Conservation (phyloP, 805 yeast genomes). For the Priceomyces carsonii region DNA sequence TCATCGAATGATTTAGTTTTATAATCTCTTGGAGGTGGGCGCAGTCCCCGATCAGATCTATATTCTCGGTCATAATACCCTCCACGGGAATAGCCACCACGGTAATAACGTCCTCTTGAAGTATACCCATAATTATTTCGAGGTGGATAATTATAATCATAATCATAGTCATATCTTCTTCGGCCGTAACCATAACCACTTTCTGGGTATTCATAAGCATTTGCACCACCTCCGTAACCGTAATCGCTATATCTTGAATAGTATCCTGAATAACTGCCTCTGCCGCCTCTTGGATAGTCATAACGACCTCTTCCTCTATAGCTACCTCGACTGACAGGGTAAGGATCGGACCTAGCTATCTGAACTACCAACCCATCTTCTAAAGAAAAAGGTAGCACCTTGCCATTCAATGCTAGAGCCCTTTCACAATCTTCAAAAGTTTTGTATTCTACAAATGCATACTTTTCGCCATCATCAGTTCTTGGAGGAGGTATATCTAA, state of each 20-base stretch:
- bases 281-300: constrained; percentile 20
- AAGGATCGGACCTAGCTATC: constrained; percentile 58
- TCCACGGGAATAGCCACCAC: constrained; percentile 15
- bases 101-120: constrained; percentile 7
- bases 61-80: constrained; percentile 10
- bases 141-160: constrained; percentile 14
- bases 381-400: constrained; percentile 42
- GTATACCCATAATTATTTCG: constrained; percentile 13
- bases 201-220: constrained; percentile 8
- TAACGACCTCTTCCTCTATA: constrained; percentile 31
- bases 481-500: constrained; percentile 66
- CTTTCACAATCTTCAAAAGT: constrained; percentile 53
- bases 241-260: constrained; percentile 11
- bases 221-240: constrained; percentile 5
- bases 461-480: constrained; percentile 57
- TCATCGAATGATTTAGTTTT: too few relatives aligned
- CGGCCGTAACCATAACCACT: constrained; percentile 31
- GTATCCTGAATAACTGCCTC: constrained; percentile 20
- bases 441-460: constrained; percentile 63
- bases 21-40: too few relatives aligned
- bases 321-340: constrained; percentile 35
- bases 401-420: constrained; percentile 51
- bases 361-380: constrained; percentile 50
- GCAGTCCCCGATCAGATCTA: too few relatives aligned
- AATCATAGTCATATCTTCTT: constrained; percentile 18